Evolutionary conservation across 225 moss, liverwort and hornwort genomes (phyloP), one percentile per base, ranked within the genome.

Genomic region (Pseudoscleropodium purum): DNA sequence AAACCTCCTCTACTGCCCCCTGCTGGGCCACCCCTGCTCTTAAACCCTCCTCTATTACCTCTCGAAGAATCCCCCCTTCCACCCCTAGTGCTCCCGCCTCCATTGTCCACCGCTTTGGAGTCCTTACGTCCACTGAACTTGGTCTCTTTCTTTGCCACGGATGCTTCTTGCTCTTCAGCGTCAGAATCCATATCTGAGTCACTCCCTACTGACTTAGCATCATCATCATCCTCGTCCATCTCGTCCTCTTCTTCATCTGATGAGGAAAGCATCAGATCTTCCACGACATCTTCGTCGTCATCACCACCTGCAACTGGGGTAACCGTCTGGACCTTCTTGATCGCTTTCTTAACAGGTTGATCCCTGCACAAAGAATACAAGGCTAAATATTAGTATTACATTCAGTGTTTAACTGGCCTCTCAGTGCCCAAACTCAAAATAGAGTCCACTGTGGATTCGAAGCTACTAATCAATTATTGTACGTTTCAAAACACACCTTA

Each of bases 211-310:
- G 66, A 79, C 77, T 86, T 84, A 27, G 90, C 88, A 70, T 76
- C 83, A 33, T 74, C 74, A 13, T 89, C 94, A 17, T 90, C 91
- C 9, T 89, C 94, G 56, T 92, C 91, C 60, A 82, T 69, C 59
- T 93, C 95, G 60, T 92, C 93, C 18, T 89, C 91, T 10, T 87
- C 93, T 47, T 96, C 96, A 23, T 95, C 97, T 61, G 97, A 96
- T 24, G 96, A 98, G 41, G 95, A 94, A 51, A 97, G 85, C 89
- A 94, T 89, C 66, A 97, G 85, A 63, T 97, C 97, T 90, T 96
- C 96, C 75, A 98, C 89, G 39, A 95, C 92, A 79, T 97, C 98
- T 51, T 91, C 96, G 5, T 95, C 95, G 59, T 93, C 94, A 69
- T 93, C 92, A 16, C 77, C 90, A 39, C 89, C 93, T 41, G 90